Percentiles rank a stretch among this genome's conserved stretches.
phyloP scores from a whole-genome alignment of 306 rosid genomes.

The Lablab purpureus region DNA sequence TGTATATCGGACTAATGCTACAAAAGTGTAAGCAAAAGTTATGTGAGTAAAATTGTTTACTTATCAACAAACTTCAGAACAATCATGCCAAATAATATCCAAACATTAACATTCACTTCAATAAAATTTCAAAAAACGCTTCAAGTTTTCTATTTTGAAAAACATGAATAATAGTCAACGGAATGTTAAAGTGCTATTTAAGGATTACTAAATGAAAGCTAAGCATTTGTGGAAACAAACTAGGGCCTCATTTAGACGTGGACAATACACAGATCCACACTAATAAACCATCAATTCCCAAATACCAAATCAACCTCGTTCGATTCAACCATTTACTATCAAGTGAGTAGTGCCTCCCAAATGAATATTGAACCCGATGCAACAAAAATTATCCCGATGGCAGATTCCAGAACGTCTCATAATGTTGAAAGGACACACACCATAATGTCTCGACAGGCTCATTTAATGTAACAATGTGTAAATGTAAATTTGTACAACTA shows the following conservation, averaged over 20 bases:
- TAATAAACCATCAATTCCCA: conserved; percentile 7
- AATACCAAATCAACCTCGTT: neutral
- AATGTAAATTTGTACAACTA: neutral
- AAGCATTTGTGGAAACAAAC: neutral
- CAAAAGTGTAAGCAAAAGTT: conserved; percentile 18
- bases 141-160: neutral
- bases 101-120: neutral
- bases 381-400: neutral
- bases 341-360: neutral
- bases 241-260: neutral
- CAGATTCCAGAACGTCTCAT: neutral
- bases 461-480: neutral
- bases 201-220: neutral
- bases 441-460: neutral
- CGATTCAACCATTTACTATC: neutral
- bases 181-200: conserved; percentile 11
- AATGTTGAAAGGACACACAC: neutral
- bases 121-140: conserved; percentile 5
- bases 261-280: conserved; percentile 7
- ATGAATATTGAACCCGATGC: conserved; percentile 14
- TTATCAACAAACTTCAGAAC: neutral
- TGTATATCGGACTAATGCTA: conserved; percentile 2
- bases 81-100: conserved; percentile 32
- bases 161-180: neutral
- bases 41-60: neutral